Base-by-base conservation (phyloP, 108 stramenopile genomes). In the Epithemia pelagica region DNA sequence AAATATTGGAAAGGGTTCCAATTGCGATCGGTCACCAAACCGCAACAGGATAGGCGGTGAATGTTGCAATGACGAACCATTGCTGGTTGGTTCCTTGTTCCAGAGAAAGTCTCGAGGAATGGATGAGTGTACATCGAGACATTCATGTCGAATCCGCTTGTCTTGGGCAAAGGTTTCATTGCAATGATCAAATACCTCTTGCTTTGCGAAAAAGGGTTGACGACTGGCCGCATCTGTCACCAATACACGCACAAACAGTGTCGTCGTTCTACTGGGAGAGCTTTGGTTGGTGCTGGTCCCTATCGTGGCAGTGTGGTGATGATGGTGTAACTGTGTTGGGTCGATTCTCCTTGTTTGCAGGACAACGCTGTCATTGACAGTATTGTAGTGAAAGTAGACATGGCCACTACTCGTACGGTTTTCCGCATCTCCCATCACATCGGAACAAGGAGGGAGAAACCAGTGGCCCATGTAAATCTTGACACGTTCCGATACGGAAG, bases 401-500 rank as follows among this genome's bases (percentile, higher is more conserved):
- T 46, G 5, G 10, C 15, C 37, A 5, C 3, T 7, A 23, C 7
- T 7, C 7, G 26, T 27, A 7, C 7, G 23, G 23, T 58, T 20
- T 7, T 27, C 57, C 10, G 5, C 15, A 15, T 5, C 10, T 10
- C 37, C 15, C 37, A 15, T 10, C 37, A 46, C 37, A 15, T 46
- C 37, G 58, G 20, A 20, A 62, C 68, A 62, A 7, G 68, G 62
- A 65, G 61, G 62, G 3, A 30, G 18, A 60, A 68, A 71, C 80
- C 80, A 84, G 3, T 74, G 54, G 1, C 69, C 69, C 74, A 81
- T 74, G 28, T 65, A 64, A 32, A 71, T 55, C 30, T 63, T n/a
- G 37, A 81, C 75, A 30, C 83, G 71, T 52, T 84, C 83, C 51
- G 78, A 68, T 26, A 84, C 69, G 15, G 75, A 77, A 0, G 83